These are phyloP conservation scores for Brasilioporus rufonigricans DNA, from an alignment of 768 basidiomycete genomes.

Conservation along the genomic window DNA sequence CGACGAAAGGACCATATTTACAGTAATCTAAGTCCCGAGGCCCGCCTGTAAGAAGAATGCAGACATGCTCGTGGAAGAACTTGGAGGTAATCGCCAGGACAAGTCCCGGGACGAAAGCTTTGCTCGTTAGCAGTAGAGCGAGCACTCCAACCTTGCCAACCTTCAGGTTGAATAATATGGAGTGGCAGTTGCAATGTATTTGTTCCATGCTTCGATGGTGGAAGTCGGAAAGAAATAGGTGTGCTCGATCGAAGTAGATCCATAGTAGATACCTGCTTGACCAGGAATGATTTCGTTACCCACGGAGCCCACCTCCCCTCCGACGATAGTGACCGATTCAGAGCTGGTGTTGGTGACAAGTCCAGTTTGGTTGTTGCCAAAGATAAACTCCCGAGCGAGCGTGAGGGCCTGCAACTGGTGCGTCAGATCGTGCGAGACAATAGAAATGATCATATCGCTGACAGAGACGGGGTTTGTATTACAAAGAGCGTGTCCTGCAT, in stretches of 20 bases:
- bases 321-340: conserved; percentile 35
- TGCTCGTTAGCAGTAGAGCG: no score
- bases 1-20: no score
- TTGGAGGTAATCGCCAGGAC: no score
- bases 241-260: conserved; percentile 45
- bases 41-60: no score
- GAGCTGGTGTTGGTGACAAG: conserved; percentile 38
- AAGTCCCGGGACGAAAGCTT: no score
- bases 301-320: conserved; percentile 49
- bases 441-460: no score
- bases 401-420: conserved; percentile 53
- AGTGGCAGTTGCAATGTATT: background rate
- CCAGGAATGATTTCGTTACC: conserved; percentile 49
- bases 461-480: conserved; percentile 4
- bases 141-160: no score
- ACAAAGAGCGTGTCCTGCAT: conserved; percentile 42
- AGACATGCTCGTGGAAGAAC: no score
- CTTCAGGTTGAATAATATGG: no score
- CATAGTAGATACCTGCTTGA: conserved; percentile 53
- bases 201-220: background rate
- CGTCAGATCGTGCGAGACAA: no score
- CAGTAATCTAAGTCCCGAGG: no score
- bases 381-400: conserved; percentile 30
- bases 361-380: conserved; percentile 56
- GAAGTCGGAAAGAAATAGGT: conserved; percentile 49